Evolutionary conservation across 2,329 filamentous ascomycete species (phyloP), one percentile per base, ranked within the genome.

Genomic region (Orbilia javanica): DNA sequence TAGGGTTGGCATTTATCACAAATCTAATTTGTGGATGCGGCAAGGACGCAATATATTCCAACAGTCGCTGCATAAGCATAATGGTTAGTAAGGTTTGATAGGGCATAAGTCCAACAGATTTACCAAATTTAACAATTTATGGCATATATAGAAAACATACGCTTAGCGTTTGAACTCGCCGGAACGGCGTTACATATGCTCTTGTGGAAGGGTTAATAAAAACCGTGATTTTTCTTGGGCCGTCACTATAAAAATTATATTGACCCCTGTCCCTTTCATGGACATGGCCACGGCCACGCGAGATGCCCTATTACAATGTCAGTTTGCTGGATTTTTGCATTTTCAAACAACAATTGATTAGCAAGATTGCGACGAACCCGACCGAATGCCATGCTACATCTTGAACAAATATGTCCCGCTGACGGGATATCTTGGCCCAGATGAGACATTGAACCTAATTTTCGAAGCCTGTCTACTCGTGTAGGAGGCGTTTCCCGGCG

Each of bases 151-250:
- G 39, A 20, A 5, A 31, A 42, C 27, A 18, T 63, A 78, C 74
- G 34, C 72, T 62, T 4, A 78, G 27, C 5, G 74, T 78, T 18
- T 78, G 74, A 5, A 72, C 74, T 29, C 74, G 64, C 3, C 74
- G 67, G 34, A 72, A 78, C 11, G 74, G 74, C n/a, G 74, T 62
- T 11, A 71, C 52, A 20, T 78, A 78, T 13, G 74, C 60, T 46
- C 74, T 44, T 42, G 72, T 78, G 4, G 74, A 78, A 18, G 74
- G 74, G 27, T 78, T 70, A 3, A 78, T 42, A 25, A 60, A 78
- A 13, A 78, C 25, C 4, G 67, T 72, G 15, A 78, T 39, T 34
- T 50, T 71, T 13, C 67, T 55, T 1, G 74, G 67, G 11, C 67
- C 44, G 11, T 72, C 74, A 46, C n/a, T n/a, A n/a, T n/a, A n/a